Percentiles rank a stretch among this genome's conserved stretches.
phyloP scores from a whole-genome alignment of 768 basidiomycete species.

The Boletellus ananas region DNA sequence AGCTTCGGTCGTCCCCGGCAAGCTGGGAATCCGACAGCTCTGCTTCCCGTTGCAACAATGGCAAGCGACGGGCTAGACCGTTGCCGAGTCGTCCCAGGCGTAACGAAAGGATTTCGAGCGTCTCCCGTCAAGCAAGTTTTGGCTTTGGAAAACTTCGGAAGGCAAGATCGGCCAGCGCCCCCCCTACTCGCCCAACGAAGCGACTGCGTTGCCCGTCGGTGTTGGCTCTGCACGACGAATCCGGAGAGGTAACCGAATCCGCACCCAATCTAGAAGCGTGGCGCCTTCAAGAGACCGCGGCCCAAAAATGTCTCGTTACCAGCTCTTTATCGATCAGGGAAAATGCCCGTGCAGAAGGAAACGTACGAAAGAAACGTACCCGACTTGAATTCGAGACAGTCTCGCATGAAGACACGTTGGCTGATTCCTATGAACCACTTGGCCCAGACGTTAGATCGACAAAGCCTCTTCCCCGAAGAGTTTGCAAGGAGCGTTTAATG shows the following conservation, averaged over 20 bases:
- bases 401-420: not conserved
- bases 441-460: constrained; percentile 16
- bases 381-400: constrained; percentile 17
- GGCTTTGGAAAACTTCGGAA: not conserved
- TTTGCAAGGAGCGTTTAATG: not conserved
- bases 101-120: not conserved
- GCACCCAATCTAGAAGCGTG: not conserved
- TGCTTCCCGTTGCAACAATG: not conserved
- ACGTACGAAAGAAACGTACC: constrained; percentile 15
- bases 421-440: constrained; percentile 5
- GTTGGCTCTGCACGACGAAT: not conserved
- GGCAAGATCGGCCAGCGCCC: not conserved
- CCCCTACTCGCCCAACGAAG: constrained; percentile 7
- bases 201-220: constrained; percentile 10
- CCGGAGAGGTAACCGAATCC: not conserved
- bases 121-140: not conserved
- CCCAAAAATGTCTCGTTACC: not conserved
- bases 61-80: not conserved
- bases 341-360: not conserved
- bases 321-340: not conserved
- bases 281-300: not conserved
- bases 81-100: not conserved
- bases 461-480: constrained; percentile 24
- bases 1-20: not conserved
- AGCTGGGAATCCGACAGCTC: not conserved